A percentile compares a stretch with the other conserved stretches of the same genome.
Evolutionary conservation across 1,284 basidiomycete species (phyloP).

Genomic region (Crepidotus sp.): DNA sequence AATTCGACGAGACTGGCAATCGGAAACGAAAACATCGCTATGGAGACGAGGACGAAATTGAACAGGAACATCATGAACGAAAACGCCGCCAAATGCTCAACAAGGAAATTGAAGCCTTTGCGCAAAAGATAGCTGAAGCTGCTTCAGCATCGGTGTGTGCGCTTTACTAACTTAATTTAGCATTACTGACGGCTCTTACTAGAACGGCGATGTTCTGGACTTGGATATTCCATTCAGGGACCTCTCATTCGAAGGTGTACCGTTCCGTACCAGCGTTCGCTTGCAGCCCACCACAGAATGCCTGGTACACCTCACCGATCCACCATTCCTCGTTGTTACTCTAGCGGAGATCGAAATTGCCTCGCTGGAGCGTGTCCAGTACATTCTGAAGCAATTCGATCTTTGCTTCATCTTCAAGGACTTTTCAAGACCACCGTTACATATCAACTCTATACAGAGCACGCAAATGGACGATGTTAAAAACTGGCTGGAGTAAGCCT

Average conservation of each 20-base stretch:
- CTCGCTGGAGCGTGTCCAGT: slow-evolving; percentile 95
- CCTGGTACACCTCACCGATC: slow-evolving; percentile 90
- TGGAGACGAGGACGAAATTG: slow-evolving; percentile 98
- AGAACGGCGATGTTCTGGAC: slow-evolving; percentile 80
- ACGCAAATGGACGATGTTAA: slow-evolving; percentile 90
- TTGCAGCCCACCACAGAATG: slow-evolving; percentile 97
- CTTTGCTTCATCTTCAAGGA: slow-evolving; percentile 96
- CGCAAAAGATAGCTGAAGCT: slow-evolving; percentile 88
- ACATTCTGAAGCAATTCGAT: slow-evolving; percentile 95
- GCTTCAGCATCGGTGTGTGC: slow-evolving; percentile 56
- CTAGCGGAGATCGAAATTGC: slow-evolving; percentile 93
- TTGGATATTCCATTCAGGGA: slow-evolving; percentile 97
- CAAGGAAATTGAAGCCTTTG: slow-evolving; percentile 92
- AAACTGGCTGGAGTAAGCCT: slow-evolving; percentile 93
- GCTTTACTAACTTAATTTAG: background rate
- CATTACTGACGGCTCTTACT: slow-evolving; percentile 19
- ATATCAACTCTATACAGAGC: slow-evolving; percentile 94
- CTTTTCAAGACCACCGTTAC: slow-evolving; percentile 85
- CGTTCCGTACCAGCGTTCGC: slow-evolving; percentile 90
- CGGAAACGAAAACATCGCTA: slow-evolving; percentile 95
- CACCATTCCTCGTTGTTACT: slow-evolving; percentile 94
- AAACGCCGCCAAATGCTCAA: slow-evolving; percentile 85
- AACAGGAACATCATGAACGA: slow-evolving; percentile 96
- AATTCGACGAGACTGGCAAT: slow-evolving; percentile 99
- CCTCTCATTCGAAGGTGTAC: slow-evolving; percentile 95